These are phyloP conservation scores for Amorphotheca resinae DNA, from an alignment of 495 filamentous ascomycete species.

Conservation along the genomic window DNA sequence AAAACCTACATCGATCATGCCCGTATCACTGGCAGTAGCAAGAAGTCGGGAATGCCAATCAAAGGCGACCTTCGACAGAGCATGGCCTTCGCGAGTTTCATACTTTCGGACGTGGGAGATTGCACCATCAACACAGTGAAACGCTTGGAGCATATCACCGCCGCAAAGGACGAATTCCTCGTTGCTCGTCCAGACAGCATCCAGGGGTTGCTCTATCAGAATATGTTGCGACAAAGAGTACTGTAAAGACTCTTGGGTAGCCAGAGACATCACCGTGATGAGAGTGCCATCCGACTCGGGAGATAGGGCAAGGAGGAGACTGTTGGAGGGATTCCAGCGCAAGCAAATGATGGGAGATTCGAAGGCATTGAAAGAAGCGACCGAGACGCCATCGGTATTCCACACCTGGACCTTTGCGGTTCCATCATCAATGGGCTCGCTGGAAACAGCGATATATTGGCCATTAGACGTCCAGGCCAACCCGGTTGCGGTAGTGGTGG, in stretches of 20 bases:
- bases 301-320: slow-evolving; percentile 41
- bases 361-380: slow-evolving; percentile 32
- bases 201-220: slow-evolving; percentile 32
- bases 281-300: slow-evolving; percentile 27
- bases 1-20: slow-evolving; percentile 37
- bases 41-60: slow-evolving; percentile 32
- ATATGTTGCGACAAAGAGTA: slow-evolving; percentile 31
- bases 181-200: slow-evolving; percentile 49
- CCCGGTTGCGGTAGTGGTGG: slow-evolving; percentile 39
- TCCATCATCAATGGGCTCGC: slow-evolving; percentile 42
- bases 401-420: slow-evolving; percentile 55
- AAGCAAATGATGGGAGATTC: slow-evolving; percentile 44
- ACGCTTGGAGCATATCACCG: slow-evolving; percentile 32
- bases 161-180: slow-evolving; percentile 49
- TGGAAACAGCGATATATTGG: slow-evolving; percentile 54
- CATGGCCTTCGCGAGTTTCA: slow-evolving; percentile 29
- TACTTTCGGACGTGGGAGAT: slow-evolving; percentile 30
- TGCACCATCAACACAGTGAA: slow-evolving; percentile 26
- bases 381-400: slow-evolving; percentile 41
- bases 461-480: slow-evolving; percentile 65
- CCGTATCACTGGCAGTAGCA: slow-evolving; percentile 38
- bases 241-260: slow-evolving; percentile 26
- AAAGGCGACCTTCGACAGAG: slow-evolving; percentile 34
- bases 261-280: slow-evolving; percentile 37
- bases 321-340: slow-evolving; percentile 46